Evolutionary conservation across 202 grass and related monocot species (phyloP), one percentile per base, ranked within the genome.

Genomic region (Digitaria exilis): DNA sequence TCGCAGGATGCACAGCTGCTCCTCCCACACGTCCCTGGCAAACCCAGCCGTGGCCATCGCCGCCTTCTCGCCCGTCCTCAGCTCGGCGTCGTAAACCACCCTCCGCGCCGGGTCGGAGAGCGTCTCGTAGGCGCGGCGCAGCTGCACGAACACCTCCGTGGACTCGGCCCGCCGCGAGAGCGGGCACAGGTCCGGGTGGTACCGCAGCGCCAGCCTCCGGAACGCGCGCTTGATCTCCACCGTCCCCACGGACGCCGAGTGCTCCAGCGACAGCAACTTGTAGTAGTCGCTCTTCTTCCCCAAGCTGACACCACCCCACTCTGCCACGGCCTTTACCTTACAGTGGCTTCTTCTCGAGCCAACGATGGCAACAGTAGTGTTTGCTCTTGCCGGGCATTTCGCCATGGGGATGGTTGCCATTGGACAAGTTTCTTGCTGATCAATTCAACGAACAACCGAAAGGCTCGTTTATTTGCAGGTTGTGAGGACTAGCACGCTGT

Each of bases 181-280:
- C n/a, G 88, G 82, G 79, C 88, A 90, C 4, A 66, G 56, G 74
- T 93, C 88, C 0, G 91, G 88, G 85, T 90, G 91, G 75, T 77
- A 79, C 30, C 76, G 83, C 15, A 85, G 82, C 41, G 88, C 91
- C 69, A 90, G 70, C n/a, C 82, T 81, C n/a, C 88, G 78, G 79
- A 86, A 93, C 31, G 88, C 88, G 18, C 79, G 86, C 88, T 67
- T 82, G 69, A 93, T 75, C 63, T 85, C 88, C 56, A 88, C 91
- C 5, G 64, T 56, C 39, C 82, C 82, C n/a, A 80, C 91, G 25
- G 17, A 80, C 82, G 55, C 73, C 32, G 82, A 55, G 31, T 46
- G 78, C 70, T 90, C 88, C 22, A 93, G 88, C 46, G 91, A 89
- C 58, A 93, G 79, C 79, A 90, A 79, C 79, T 68, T 65, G 85